A percentile compares a stretch with the other conserved stretches of the same genome.
These are phyloP conservation scores for Chlamydomonas reinhardtii DNA, from an alignment of 163 green algal genomes.

Conservation along the genomic window DNA sequence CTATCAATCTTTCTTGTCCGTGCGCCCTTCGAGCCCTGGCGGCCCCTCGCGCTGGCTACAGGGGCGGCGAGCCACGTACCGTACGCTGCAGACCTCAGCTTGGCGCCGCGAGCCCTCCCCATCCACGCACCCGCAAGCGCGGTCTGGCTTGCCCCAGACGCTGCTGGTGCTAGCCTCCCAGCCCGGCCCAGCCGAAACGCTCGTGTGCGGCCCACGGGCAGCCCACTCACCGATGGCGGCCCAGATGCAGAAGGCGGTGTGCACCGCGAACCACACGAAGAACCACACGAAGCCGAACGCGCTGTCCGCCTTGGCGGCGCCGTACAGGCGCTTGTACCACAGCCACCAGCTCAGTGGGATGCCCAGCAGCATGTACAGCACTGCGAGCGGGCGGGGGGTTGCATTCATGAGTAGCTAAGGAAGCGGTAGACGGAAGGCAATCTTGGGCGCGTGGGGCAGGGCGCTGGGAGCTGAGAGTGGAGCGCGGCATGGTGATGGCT, in stretches of 20 bases:
- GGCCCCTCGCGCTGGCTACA: too few species aligned
- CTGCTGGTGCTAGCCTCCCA: too few species aligned
- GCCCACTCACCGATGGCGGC: conserved; percentile 61
- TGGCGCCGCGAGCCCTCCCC: too few species aligned
- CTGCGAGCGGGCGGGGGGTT: neutral
- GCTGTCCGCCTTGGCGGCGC: conserved; percentile 54
- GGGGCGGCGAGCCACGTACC: too few species aligned
- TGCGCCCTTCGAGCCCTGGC: neutral
- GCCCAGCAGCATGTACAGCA: conserved; percentile 66
- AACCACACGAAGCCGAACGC: conserved; percentile 66
- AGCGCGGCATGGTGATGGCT: too few species aligned
- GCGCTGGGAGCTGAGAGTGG: too few species aligned
- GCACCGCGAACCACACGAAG: conserved; percentile 71
- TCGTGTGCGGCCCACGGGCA: neutral
- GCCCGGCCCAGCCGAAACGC: too few species aligned
- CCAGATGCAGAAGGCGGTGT: conserved; percentile 72
- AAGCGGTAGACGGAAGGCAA: neutral
- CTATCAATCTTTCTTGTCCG: too few species aligned
- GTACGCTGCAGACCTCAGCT: too few species aligned
- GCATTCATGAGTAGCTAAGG: too few species aligned
- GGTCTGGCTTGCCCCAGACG: too few species aligned
- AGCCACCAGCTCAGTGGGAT: conserved; percentile 61
- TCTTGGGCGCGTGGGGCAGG: neutral
- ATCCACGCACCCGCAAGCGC: too few species aligned
- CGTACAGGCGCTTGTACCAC: conserved; percentile 77